These are phyloP conservation scores for Coleophoma cylindrospora DNA, from an alignment of 2,329 filamentous ascomycete species.

Conservation along the genomic window DNA sequence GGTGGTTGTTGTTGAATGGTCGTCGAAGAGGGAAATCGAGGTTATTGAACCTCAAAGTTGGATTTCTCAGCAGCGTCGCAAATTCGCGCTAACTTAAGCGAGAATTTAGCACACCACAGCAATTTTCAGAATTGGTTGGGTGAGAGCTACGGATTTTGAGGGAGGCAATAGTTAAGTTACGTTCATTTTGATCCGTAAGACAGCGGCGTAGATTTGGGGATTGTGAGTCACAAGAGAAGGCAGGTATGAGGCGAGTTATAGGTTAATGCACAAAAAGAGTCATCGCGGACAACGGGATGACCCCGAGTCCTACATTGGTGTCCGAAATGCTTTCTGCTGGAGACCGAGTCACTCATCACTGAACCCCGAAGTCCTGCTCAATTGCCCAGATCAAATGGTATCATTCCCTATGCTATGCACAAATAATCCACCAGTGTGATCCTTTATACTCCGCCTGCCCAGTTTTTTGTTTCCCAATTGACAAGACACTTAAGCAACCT, in stretches of 20 bases:
- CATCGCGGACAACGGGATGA: too few species aligned
- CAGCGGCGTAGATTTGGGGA: too few species aligned
- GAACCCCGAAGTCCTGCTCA: too few species aligned
- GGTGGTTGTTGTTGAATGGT: conserved; percentile 38
- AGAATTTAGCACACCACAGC: conserved; percentile 4
- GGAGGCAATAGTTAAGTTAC: conserved; percentile 1
- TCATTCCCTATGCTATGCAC: neutral
- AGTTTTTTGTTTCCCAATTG: neutral
- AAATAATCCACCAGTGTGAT: neutral
- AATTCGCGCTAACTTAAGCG: neutral
- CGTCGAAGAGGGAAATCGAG: conserved; percentile 8
- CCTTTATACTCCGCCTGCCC: neutral
- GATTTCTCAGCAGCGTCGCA: conserved; percentile 5
- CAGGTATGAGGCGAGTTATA: too few species aligned
- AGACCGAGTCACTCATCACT: too few species aligned
- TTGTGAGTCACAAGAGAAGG: too few species aligned
- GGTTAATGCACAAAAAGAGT: too few species aligned
- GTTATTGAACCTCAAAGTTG: neutral
- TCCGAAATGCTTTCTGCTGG: too few species aligned
- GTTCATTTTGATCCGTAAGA: too few species aligned
- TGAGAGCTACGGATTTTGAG: neutral
- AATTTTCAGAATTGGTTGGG: conserved; percentile 3
- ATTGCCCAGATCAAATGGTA: conserved; percentile 4
- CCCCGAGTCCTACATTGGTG: too few species aligned
- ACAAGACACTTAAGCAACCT: conserved; percentile 48